Evolutionary conservation across 768 basidiomycete genomes (phyloP).

Genomic region (Phaffia australis): DNA sequence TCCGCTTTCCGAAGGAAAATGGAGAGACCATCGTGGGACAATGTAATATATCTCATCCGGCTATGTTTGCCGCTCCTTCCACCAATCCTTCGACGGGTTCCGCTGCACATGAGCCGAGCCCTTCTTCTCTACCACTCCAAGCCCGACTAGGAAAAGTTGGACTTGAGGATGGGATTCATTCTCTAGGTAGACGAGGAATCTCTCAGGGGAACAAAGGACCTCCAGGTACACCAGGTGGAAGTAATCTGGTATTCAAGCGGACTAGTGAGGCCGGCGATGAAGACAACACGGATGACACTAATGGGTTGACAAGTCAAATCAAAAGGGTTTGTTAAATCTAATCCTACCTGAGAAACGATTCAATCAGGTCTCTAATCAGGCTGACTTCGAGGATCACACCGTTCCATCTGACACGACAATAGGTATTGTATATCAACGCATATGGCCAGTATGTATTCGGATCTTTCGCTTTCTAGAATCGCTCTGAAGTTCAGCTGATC

Average conservation of each 20-base stretch:
- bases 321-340: conserved; percentile 6
- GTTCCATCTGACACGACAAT: conserved; percentile 36
- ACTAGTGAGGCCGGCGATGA: conserved; percentile 30
- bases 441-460: conserved; percentile 51
- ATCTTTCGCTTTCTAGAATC: too few relatives aligned
- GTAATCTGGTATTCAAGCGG: conserved; percentile 2
- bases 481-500: too few relatives aligned
- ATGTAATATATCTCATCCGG: conserved; percentile 86
- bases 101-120: conserved; percentile 3
- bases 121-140: conserved; percentile 10
- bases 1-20: conserved; percentile 43
- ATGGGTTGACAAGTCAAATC: conserved; percentile 12
- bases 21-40: conserved; percentile 73
- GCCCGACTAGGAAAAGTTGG: too few relatives aligned
- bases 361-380: background rate
- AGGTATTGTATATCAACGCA: conserved; percentile 76
- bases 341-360: background rate
- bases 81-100: background rate
- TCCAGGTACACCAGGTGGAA: too few relatives aligned
- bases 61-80: conserved; percentile 31
- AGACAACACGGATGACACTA: conserved; percentile 25
- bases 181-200: too few relatives aligned
- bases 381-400: background rate
- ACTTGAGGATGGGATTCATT: too few relatives aligned
- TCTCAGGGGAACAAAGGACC: too few relatives aligned